A percentile compares a stretch with the other conserved stretches of the same genome.
phyloP scores from a whole-genome alignment of 202 grass and related monocot species.

The Schoenoplectus tabernaemontani region DNA sequence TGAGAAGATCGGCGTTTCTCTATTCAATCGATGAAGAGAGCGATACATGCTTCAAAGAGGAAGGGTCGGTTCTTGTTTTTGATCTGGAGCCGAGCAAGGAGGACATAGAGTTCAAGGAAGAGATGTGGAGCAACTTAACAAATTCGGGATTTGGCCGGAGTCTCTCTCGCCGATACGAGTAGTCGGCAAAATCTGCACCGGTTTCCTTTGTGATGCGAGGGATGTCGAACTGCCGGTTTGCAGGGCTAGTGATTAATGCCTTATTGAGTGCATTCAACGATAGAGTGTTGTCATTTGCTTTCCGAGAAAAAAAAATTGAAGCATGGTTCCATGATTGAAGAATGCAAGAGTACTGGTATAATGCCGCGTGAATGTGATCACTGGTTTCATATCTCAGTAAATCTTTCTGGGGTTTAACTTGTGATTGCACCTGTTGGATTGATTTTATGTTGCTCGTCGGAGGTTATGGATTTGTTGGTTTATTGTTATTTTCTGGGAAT shows the following conservation, averaged over 20 bases:
- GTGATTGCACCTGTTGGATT: background rate
- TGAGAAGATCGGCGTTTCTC: constrained; percentile 7
- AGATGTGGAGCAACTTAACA: constrained; percentile 44
- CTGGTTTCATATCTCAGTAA: background rate
- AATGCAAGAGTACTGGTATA: background rate
- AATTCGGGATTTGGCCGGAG: constrained; percentile 59
- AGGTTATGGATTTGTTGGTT: constrained; percentile 10
- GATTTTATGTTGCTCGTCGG: background rate
- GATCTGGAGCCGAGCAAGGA: constrained; percentile 9
- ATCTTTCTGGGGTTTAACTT: background rate
- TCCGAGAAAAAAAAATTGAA: background rate
- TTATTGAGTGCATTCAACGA: background rate
- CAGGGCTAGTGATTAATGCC: background rate
- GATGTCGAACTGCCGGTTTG: background rate
- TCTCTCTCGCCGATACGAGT: constrained; percentile 23
- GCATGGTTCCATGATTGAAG: background rate
- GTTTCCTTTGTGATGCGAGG: background rate
- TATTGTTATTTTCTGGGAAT: background rate
- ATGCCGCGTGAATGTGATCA: background rate
- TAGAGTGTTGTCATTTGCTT: background rate
- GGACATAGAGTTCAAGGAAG: constrained; percentile 32
- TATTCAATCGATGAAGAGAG: constrained; percentile 34
- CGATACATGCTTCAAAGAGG: background rate
- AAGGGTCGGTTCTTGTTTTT: background rate
- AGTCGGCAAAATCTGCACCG: background rate